Percentiles rank a stretch among this genome's conserved stretches.
phyloP scores from a whole-genome alignment of 805 yeast species.

The Yamadazyma insecticola region DNA sequence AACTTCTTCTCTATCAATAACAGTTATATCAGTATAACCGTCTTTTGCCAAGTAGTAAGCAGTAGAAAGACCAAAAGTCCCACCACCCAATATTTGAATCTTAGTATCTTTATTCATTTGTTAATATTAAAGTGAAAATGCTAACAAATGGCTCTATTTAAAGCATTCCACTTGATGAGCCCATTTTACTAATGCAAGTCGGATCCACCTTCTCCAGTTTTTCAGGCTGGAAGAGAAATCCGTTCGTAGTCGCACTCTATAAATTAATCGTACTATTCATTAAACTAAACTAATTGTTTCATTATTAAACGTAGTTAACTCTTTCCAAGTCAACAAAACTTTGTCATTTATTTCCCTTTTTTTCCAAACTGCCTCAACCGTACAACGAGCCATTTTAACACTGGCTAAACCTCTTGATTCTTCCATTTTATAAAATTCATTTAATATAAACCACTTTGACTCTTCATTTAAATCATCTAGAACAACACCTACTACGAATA shows the following conservation, averaged over 20 bases:
- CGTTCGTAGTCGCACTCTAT: no score
- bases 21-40: constrained; percentile 33
- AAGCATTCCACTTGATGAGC: no score
- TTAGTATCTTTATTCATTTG: constrained; percentile 13
- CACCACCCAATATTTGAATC: constrained; percentile 48
- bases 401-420: constrained; percentile 32
- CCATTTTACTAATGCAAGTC: constrained; percentile 1
- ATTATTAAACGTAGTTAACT: constrained; percentile 30
- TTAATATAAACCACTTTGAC: constrained; percentile 34
- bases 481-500: constrained; percentile 34
- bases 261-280: no score
- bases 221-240: no score
- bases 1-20: constrained; percentile 29
- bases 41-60: constrained; percentile 37
- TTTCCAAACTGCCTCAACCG: constrained; percentile 36
- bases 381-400: constrained; percentile 30
- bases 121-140: no score
- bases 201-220: constrained; percentile 5
- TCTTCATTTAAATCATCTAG: constrained; percentile 23
- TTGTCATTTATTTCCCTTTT: constrained; percentile 28
- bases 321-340: constrained; percentile 26
- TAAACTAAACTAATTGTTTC: constrained; percentile 36
- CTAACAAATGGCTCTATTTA: no score
- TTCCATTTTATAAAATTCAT: constrained; percentile 29
- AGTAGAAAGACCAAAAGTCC: constrained; percentile 50